Evolutionary conservation across 169 alveolate species (phyloP).

Genomic region (Plasmodium vinckei): DNA sequence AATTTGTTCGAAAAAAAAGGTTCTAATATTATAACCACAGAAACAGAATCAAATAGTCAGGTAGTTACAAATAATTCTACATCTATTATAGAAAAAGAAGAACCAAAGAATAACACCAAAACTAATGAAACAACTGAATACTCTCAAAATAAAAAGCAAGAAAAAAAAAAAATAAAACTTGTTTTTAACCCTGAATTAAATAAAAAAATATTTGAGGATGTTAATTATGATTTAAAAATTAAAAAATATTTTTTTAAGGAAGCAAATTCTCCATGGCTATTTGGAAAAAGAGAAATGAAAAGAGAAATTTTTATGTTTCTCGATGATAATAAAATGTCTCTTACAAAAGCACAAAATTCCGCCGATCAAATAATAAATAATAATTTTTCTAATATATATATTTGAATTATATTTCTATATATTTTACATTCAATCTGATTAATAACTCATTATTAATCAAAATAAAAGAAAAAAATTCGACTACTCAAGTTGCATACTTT

Average conservation of each 20-base stretch:
- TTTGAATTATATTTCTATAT: background rate
- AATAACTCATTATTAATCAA: too few species aligned
- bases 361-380: conserved; percentile 18
- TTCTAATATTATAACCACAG: too few species aligned
- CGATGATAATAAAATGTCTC: conserved; percentile 47
- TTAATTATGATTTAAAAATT: conserved; percentile 52
- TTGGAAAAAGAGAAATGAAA: conserved; percentile 22
- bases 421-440: too few species aligned
- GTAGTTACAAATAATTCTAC: too few species aligned
- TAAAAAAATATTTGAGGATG: conserved; percentile 58
- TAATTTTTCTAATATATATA: conserved; percentile 51
- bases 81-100: too few species aligned
- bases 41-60: too few species aligned
- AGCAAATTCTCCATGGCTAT: conserved; percentile 59
- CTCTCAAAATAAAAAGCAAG: background rate
- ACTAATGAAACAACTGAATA: too few species aligned
- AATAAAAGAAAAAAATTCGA: too few species aligned
- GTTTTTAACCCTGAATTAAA: conserved; percentile 35
- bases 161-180: conserved; percentile 37
- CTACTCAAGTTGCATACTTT: too few species aligned
- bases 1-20: too few species aligned
- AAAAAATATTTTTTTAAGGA: conserved; percentile 58
- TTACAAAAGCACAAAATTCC: conserved; percentile 58
- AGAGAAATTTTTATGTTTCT: conserved; percentile 66
- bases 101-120: too few species aligned